phyloP scores from a whole-genome alignment of 129 eudicot genomes.

The Ambrosia trifida region DNA sequence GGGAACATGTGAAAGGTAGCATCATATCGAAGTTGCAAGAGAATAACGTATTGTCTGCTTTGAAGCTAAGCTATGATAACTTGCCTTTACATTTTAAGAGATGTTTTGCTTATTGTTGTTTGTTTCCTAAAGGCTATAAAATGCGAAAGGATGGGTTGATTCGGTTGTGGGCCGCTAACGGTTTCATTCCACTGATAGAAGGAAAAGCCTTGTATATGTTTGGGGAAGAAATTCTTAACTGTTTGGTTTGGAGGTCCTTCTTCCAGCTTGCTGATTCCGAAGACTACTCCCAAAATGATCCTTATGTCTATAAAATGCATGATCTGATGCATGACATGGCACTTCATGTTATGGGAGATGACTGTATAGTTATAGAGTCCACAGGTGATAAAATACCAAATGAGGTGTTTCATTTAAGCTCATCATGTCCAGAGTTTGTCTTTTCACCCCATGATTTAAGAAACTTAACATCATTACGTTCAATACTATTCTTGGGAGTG shows the following conservation, averaged over 20 bases:
- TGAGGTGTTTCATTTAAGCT: conserved; percentile 7
- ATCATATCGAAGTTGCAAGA: too few relatives aligned
- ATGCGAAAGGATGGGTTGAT: too few relatives aligned
- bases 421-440: neutral
- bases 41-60: too few relatives aligned
- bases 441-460: neutral
- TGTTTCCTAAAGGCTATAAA: too few relatives aligned
- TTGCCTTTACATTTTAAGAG: too few relatives aligned
- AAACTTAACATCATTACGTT: neutral
- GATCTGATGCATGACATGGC: conserved; percentile 10
- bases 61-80: too few relatives aligned
- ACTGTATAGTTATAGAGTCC: neutral
- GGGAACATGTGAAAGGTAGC: too few relatives aligned
- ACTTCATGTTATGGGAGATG: neutral
- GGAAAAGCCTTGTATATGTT: too few relatives aligned
- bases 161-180: too few relatives aligned
- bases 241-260: conserved; percentile 30
- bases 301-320: neutral
- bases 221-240: conserved; percentile 5
- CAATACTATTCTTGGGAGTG: too few relatives aligned
- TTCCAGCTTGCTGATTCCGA: conserved; percentile 25
- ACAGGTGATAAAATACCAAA: neutral
- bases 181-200: neutral
- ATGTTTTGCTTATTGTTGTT: too few relatives aligned
- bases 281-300: neutral